A percentile compares a stretch with the other conserved stretches of the same genome.
Conservation (phyloP, 495 filamentous ascomycete genomes). For the Xylaria palmicola region DNA sequence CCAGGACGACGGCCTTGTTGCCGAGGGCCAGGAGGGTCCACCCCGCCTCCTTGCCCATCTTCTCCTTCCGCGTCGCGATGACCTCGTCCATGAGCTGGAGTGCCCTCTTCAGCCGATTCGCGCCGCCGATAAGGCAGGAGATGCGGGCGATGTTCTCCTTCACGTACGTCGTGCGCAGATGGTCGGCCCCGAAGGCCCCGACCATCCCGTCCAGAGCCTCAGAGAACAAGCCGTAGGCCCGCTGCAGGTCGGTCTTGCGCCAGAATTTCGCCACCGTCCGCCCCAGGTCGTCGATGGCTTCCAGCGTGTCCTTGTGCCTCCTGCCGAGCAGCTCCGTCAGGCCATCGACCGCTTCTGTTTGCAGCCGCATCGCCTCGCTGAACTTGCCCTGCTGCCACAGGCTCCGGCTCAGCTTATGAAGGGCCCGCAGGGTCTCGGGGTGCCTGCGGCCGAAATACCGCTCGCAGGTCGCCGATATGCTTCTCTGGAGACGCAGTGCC, state of each 20-base stretch:
- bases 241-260: background rate
- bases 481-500: background rate
- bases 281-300: background rate
- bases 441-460: background rate
- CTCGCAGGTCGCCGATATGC: background rate
- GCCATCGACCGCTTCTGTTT: background rate
- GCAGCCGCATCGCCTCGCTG: background rate
- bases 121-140: background rate
- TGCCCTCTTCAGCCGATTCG: background rate
- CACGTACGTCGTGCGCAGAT: background rate
- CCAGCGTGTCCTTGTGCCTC: background rate
- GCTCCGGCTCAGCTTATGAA: background rate
- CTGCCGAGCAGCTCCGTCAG: background rate
- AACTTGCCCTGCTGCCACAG: background rate
- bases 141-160: background rate
- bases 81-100: slow-evolving; percentile 15
- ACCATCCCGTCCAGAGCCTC: background rate
- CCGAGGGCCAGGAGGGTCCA: background rate
- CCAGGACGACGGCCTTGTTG: background rate
- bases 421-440: background rate
- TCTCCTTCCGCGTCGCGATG: slow-evolving; percentile 4
- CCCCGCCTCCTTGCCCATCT: background rate
- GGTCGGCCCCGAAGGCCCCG: background rate
- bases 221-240: background rate
- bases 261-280: background rate